These are phyloP conservation scores for Dictyostelium intermedium DNA, from an alignment of 78 protist genomes.

Conservation along the genomic window DNA sequence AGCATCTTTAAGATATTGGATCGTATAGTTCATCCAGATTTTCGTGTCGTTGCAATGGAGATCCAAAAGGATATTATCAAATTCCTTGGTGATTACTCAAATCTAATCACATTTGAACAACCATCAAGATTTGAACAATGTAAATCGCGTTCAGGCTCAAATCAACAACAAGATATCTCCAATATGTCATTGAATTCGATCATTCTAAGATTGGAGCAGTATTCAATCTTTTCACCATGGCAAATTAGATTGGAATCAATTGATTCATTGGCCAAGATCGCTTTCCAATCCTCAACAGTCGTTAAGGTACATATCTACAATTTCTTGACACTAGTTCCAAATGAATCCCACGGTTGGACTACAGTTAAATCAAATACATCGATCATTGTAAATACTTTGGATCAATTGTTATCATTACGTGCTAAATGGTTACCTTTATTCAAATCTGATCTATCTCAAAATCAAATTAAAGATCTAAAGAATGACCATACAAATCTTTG, in stretches of 20 bases:
- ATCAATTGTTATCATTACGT: slow-evolving; percentile 55
- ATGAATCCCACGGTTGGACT: slow-evolving; percentile 80
- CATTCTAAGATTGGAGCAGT: slow-evolving; percentile 59
- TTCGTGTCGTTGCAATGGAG: slow-evolving; percentile 47
- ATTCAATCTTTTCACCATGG: slow-evolving; percentile 74
- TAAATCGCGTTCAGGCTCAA: not conserved
- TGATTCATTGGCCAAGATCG: slow-evolving; percentile 67
- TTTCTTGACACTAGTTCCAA: slow-evolving; percentile 43
- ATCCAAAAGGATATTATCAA: slow-evolving; percentile 49
- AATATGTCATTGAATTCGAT: slow-evolving; percentile 58
- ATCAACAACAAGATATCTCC: not conserved
- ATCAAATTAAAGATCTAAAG: slow-evolving; percentile 42
- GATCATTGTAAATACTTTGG: slow-evolving; percentile 33
- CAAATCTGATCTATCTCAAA: not conserved
- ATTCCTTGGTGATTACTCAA: slow-evolving; percentile 60
- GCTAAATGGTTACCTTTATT: slow-evolving; percentile 47
- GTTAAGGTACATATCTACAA: slow-evolving; percentile 49
- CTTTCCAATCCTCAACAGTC: slow-evolving; percentile 27
- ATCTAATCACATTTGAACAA: slow-evolving; percentile 41
- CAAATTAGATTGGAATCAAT: slow-evolving; percentile 37
- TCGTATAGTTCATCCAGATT: slow-evolving; percentile 60
- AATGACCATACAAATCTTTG: slow-evolving; percentile 28
- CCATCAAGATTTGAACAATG: not conserved
- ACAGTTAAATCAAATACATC: slow-evolving; percentile 62
- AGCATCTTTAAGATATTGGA: slow-evolving; percentile 23